phyloP scores from a whole-genome alignment of 1,284 basidiomycete species.

The Irpex sp. region DNA sequence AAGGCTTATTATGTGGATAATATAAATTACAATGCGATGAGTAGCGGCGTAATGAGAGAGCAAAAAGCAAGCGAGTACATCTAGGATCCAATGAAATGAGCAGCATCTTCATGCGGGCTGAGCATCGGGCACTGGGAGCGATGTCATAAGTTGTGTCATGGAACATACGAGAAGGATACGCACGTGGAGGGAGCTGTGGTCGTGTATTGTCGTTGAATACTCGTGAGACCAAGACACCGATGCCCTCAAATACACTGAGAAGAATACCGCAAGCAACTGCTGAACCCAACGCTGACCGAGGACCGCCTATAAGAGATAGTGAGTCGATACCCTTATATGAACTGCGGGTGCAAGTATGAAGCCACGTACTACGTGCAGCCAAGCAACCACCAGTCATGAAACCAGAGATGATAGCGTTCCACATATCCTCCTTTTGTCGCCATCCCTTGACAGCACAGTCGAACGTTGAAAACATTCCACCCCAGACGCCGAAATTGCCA shows the following conservation, averaged over 20 bases:
- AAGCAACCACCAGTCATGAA: constrained; percentile 98
- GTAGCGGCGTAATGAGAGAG: constrained; percentile 15
- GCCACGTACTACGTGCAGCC: constrained; percentile 88
- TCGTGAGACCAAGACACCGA: constrained; percentile 83
- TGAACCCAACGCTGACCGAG: constrained; percentile 84
- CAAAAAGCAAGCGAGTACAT: constrained; percentile 23
- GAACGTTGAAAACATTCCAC: constrained; percentile 95
- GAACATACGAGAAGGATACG: constrained; percentile 16
- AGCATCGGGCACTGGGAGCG: constrained; percentile 31
- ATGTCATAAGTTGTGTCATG: neutral
- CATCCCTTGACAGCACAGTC: constrained; percentile 98
- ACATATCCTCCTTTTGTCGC: constrained; percentile 98
- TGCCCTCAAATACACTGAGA: constrained; percentile 94
- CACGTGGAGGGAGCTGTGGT: constrained; percentile 59
- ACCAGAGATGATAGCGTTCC: constrained; percentile 98
- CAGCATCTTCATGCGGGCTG: constrained; percentile 18
- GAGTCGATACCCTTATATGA: constrained; percentile 5
- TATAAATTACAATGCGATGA: constrained; percentile 9
- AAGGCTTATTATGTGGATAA: neutral
- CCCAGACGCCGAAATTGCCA: constrained; percentile 98
- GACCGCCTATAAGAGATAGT: constrained; percentile 65
- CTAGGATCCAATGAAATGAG: constrained; percentile 19
- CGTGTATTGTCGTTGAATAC: constrained; percentile 82
- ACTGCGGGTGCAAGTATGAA: neutral
- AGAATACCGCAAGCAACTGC: constrained; percentile 97